Percentiles rank a stretch among this genome's conserved stretches.
These are phyloP conservation scores for Didymella sp. DNA, from an alignment of 2,329 filamentous ascomycete genomes.

Conservation along the genomic window DNA sequence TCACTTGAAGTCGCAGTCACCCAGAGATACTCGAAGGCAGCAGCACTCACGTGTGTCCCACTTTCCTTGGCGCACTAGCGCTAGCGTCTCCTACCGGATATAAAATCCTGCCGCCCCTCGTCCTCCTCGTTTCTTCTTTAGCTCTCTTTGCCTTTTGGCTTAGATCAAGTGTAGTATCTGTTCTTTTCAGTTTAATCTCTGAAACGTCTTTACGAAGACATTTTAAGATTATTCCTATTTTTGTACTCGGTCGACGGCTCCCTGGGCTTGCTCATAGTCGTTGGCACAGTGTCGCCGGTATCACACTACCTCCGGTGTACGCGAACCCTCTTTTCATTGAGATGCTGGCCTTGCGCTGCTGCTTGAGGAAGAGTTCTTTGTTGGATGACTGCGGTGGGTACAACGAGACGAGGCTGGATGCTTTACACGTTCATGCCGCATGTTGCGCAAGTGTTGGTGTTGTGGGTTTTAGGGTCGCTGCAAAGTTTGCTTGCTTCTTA, in stretches of 20 bases:
- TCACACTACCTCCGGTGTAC: conserved; percentile 15
- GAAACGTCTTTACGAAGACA: conserved; percentile 4
- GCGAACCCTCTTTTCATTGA: conserved; percentile 10
- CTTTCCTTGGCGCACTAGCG: not conserved
- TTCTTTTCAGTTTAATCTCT: conserved; percentile 12
- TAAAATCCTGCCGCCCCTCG: conserved; percentile 13
- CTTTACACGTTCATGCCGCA: not conserved
- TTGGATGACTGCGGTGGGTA: too few species aligned
- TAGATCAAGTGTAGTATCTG: conserved; percentile 20
- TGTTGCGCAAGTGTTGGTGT: not conserved
- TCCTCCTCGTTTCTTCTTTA: conserved; percentile 13
- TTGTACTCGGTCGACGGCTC: conserved; percentile 4
- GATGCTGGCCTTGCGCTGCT: not conserved
- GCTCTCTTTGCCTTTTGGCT: conserved; percentile 23
- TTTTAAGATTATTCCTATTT: conserved; percentile 11
- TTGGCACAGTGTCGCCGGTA: conserved; percentile 19
- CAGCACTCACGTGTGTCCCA: not conserved
- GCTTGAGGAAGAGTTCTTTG: conserved; percentile 2
- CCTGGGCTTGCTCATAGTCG: conserved; percentile 22
- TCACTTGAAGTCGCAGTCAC: not conserved
- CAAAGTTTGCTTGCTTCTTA: too few species aligned
- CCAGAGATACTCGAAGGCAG: not conserved
- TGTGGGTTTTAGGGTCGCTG: too few species aligned
- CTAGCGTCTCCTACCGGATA: conserved; percentile 1
- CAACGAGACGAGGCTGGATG: too few species aligned